Conservation (phyloP, 2,329 filamentous ascomycete genomes). For the Nemania sp. region DNA sequence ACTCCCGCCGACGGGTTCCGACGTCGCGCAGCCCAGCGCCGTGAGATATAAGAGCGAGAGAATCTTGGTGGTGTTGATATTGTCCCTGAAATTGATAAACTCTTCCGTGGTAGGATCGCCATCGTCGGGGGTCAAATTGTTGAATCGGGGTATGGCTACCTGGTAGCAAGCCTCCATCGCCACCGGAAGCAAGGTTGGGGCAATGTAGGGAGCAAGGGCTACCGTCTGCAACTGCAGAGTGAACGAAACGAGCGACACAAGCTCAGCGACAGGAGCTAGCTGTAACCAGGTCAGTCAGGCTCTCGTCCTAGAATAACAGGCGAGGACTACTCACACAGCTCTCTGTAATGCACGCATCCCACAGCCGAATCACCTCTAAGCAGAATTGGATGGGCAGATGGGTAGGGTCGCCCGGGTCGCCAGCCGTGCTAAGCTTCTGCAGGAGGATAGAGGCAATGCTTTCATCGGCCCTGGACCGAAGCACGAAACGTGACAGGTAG, state of each 20-base stretch:
- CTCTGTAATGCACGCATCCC: slow-evolving; percentile 70
- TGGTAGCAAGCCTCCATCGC: slow-evolving; percentile 64
- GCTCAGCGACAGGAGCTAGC: slow-evolving; percentile 66
- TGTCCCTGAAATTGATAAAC: slow-evolving; percentile 51
- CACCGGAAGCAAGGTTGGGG: slow-evolving; percentile 59
- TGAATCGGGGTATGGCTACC: slow-evolving; percentile 61
- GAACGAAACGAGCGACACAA: slow-evolving; percentile 68
- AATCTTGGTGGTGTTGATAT: slow-evolving; percentile 66
- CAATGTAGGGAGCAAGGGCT: slow-evolving; percentile 61
- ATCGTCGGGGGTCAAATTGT: slow-evolving; percentile 52
- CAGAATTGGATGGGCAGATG: slow-evolving; percentile 68
- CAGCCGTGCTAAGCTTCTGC: slow-evolving; percentile 65
- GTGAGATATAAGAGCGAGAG: slow-evolving; percentile 69
- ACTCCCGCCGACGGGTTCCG: slow-evolving; percentile 32
- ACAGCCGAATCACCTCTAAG: slow-evolving; percentile 66
- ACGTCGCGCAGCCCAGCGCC: slow-evolving; percentile 62
- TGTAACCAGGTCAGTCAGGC: slow-evolving; percentile 37
- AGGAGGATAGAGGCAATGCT: slow-evolving; percentile 71
- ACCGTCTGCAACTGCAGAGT: slow-evolving; percentile 65
- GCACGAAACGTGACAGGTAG: slow-evolving; percentile 64
- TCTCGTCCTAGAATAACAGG: neutral
- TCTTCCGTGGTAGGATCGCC: slow-evolving; percentile 52
- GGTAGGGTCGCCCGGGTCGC: slow-evolving; percentile 52
- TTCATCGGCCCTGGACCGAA: slow-evolving; percentile 65
- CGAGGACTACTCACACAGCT: slow-evolving; percentile 42